Base-by-base conservation (phyloP, 1,284 basidiomycete genomes). In the Retiboletus flavoniger region DNA sequence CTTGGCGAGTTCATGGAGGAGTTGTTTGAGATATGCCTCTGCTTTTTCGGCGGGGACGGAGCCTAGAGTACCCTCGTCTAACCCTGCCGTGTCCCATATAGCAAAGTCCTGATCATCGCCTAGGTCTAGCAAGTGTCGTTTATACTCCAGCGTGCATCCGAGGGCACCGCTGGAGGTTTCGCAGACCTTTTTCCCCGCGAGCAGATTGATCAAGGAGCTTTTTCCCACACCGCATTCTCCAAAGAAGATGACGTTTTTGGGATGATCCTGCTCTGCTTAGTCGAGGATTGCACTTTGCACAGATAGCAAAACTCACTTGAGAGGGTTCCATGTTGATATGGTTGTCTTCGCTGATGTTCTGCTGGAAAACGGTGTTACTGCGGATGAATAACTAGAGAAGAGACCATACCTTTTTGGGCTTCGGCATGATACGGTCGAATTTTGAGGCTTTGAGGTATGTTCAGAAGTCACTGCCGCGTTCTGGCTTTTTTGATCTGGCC, bases 221-320 rank as follows among this genome's bases (percentile, higher is more conserved):
- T 70, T 70, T 35, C 65, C 68, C 47, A 66, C 64, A 6, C 65
- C 65, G n/a, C 51, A 58, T 29, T 70, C 65, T 32, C 65, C 65
- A 41, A 67, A 67, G 38, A 67, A 26, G 24, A 67, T 46, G 13
- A 67, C 28, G 43, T 70, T 70, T 40, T 53, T 68, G 29, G 14
- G 32, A 11, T 50, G 41, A 28, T 43, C 58, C 65, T 65, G 39
- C 11, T 34, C 5, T 21, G 43, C 24, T 51, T 28, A 31, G 55
- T 45, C 36, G 14, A 46, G 24, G 21, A 35, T 11, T 36, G 28
- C 28, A 38, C 29, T 11, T 21, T 1, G 3, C 7, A 4, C 8
- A 34, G n/a, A 52, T 13, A 19, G n/a, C 7, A 32, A 31, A 38
- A 39, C 63, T 43, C 42, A 67, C 63, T 36, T 24, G 55, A 35